Base-by-base conservation (phyloP, 2,329 filamentous ascomycete genomes). In the Hypoxylon sp. region DNA sequence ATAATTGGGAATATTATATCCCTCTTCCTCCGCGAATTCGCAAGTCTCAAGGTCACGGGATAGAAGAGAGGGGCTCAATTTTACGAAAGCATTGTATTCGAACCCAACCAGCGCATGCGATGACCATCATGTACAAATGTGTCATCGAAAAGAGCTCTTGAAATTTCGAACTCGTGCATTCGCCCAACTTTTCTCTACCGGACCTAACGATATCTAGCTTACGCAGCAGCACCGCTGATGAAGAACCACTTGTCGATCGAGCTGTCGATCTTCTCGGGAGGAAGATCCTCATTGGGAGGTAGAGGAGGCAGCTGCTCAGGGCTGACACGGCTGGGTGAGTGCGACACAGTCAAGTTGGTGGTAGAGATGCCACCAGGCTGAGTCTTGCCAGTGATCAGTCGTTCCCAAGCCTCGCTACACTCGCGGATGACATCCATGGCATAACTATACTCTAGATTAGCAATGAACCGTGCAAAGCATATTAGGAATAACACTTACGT, bases 171-270 rank as follows among this genome's bases (percentile, higher is more conserved):
- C 60, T 57, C 60, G 53, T 52, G 53, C 60, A 51, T 68, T 57
- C 53, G 55, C 50, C 56, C 50, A 62, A 60, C 50, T 75, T 73
- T 76, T 76, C 70, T 76, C 76, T 79, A 77, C 76, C 76, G 69
- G 68, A 63, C 70, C 74, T 63, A 67, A 51, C 14, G 38, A 46
- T 75, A 74, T 71, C 67, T 30, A 64, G 50, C 76, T 85, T 92
- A 95, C 76, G 91, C 87, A 76, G 94, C 93, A 79, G 96, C 96
- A 83, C 96, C 96, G 82, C 94, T 97, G 84, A 99, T 99, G 90
- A 98, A 99, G 92, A 99, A 99, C 96, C 96, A 99, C 90, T 99
- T 99, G 90, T 99, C 96, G 80, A 98, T 97, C 83, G 91, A 97
- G 80, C 90, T 88, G 80, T 99, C 96, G 76, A 99, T 97, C 79